phyloP scores from a whole-genome alignment of 306 rosid species.

The Lathyrus tuberosus region DNA sequence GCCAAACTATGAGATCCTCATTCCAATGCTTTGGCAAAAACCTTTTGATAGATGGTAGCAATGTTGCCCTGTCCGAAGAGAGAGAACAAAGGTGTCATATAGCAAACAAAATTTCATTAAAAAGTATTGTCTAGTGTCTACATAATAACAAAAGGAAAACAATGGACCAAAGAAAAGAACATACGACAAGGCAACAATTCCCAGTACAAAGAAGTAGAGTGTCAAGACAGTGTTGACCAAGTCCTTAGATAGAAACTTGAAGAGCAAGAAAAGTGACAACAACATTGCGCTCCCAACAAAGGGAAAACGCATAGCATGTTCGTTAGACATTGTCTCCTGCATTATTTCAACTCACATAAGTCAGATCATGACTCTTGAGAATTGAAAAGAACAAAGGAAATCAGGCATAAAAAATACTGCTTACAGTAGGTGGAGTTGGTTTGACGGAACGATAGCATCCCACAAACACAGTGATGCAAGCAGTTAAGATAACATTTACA shows the following conservation, averaged over 20 bases:
- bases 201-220: slow-evolving; percentile 92
- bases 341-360: slow-evolving; percentile 33
- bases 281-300: slow-evolving; percentile 99
- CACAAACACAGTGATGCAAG: slow-evolving; percentile 85
- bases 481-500: slow-evolving; percentile 86
- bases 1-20: slow-evolving; percentile 68
- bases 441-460: slow-evolving; percentile 98
- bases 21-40: slow-evolving; percentile 88
- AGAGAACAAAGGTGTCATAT: slow-evolving; percentile 35
- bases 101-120: slow-evolving; percentile 12
- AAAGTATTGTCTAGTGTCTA: not conserved
- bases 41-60: slow-evolving; percentile 78
- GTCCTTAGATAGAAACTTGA: slow-evolving; percentile 97
- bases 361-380: slow-evolving; percentile 1
- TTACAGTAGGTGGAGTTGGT: slow-evolving; percentile 94
- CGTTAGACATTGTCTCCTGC: slow-evolving; percentile 99
- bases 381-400: slow-evolving; percentile 3
- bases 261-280: slow-evolving; percentile 92
- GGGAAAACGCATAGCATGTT: slow-evolving; percentile 99
- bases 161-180: slow-evolving; percentile 40
- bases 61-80: slow-evolving; percentile 74
- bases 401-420: slow-evolving; percentile 35
- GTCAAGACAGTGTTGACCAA: slow-evolving; percentile 98
- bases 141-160: not conserved
- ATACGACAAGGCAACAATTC: slow-evolving; percentile 95